Evolutionary conservation across 305 asterid genomes (phyloP).

Genomic region (Fraxinus albicans): DNA sequence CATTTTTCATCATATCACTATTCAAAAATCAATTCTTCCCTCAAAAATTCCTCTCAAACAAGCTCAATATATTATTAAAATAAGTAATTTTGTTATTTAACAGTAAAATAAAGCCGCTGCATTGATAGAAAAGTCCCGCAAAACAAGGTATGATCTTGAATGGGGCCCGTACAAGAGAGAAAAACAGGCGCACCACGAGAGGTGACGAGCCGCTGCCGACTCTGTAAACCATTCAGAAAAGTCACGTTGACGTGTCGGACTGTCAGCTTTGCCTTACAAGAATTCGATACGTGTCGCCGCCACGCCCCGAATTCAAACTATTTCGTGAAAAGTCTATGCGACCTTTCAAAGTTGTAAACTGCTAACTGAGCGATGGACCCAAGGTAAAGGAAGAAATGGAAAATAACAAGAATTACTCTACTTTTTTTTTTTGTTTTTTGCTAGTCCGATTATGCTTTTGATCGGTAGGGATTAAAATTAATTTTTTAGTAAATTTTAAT

Average conservation of each 20-base stretch:
- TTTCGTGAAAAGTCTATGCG: conserved; percentile 3
- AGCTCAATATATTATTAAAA: too few species aligned
- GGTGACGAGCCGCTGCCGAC: conserved; percentile 66
- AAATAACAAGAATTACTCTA: too few species aligned
- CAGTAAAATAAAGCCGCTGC: background rate
- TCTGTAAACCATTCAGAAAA: background rate
- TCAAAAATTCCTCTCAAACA: too few species aligned
- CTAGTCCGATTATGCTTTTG: too few species aligned
- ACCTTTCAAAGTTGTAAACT: conserved; percentile 32
- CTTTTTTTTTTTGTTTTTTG: too few species aligned
- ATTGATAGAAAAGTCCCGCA: conserved; percentile 5
- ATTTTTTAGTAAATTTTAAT: too few species aligned
- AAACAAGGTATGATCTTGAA: background rate
- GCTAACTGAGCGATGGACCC: background rate
- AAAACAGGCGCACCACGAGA: conserved; percentile 45
- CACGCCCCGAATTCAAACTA: background rate
- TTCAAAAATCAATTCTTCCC: too few species aligned
- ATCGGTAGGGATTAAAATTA: too few species aligned
- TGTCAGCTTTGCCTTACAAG: background rate
- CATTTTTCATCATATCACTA: too few species aligned
- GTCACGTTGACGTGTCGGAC: background rate
- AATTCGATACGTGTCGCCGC: conserved; percentile 29
- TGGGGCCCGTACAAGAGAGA: background rate
- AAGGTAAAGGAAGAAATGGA: too few species aligned
- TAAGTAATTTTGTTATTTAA: too few species aligned